phyloP scores from a whole-genome alignment of 305 asterid genomes.

The Solanum hybrid region DNA sequence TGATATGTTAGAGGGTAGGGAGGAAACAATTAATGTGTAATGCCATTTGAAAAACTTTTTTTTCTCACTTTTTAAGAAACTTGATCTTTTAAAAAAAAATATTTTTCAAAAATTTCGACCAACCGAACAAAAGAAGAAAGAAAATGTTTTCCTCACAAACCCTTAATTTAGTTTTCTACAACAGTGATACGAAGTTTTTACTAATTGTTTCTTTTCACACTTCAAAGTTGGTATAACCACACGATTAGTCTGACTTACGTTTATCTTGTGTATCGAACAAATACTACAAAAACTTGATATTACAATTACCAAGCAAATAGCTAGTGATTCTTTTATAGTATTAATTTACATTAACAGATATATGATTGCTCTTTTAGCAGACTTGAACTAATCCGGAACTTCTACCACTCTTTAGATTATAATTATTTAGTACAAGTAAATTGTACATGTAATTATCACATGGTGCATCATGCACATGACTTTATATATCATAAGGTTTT shows the following conservation, averaged over 20 bases:
- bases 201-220: background rate
- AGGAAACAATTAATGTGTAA: background rate
- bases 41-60: background rate
- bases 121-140: background rate
- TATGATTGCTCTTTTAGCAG: background rate
- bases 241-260: background rate
- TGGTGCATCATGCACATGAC: background rate
- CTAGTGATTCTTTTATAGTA: background rate
- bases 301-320: background rate
- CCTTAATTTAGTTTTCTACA: background rate
- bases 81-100: background rate
- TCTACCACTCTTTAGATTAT: background rate
- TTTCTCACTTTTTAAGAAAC: background rate
- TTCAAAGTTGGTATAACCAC: background rate
- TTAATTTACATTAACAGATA: background rate
- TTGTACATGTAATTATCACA: background rate
- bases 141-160: background rate
- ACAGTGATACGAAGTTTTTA: background rate
- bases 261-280: background rate
- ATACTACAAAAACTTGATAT: background rate
- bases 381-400: background rate
- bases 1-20: background rate
- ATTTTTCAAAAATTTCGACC: background rate
- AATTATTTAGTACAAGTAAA: background rate
- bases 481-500: background rate